Conservation (phyloP, 1,284 basidiomycete species). For the Puccinia hordei region DNA sequence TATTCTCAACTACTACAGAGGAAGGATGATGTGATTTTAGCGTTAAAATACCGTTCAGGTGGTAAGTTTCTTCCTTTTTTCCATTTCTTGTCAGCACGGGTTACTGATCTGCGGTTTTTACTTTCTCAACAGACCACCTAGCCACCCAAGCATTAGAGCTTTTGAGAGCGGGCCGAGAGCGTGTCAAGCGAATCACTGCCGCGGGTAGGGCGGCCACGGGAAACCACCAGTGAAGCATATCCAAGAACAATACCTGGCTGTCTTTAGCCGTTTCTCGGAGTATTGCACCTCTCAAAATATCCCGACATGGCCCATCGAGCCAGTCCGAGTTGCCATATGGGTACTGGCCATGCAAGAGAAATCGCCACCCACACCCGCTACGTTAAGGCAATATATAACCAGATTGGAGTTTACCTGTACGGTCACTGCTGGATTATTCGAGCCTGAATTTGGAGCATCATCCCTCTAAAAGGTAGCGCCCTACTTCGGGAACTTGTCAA, state of each 20-base stretch:
- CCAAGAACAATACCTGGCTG: slow-evolving; percentile 47
- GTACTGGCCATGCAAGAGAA: slow-evolving; percentile 50
- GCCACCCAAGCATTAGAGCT: slow-evolving; percentile 43
- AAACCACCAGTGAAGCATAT: slow-evolving; percentile 49
- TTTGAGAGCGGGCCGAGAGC: slow-evolving; percentile 40
- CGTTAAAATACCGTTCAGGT: slow-evolving; percentile 40
- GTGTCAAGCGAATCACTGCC: slow-evolving; percentile 45
- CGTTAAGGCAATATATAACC: slow-evolving; percentile 45
- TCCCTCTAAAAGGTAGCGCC: slow-evolving; percentile 39
- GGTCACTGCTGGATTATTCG: slow-evolving; percentile 40
- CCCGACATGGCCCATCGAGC: slow-evolving; percentile 48
- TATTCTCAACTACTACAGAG: slow-evolving; percentile 38
- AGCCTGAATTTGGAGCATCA: slow-evolving; percentile 41
- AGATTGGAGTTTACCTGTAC: slow-evolving; percentile 47
- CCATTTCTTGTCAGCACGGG: neutral
- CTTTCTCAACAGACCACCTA: slow-evolving; percentile 26
- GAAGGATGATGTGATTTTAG: slow-evolving; percentile 38
- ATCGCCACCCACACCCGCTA: slow-evolving; percentile 44
- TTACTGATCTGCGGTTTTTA: neutral
- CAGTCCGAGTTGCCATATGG: slow-evolving; percentile 48
- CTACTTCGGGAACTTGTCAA: slow-evolving; percentile 40
- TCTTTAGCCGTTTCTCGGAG: slow-evolving; percentile 43
- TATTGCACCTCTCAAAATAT: slow-evolving; percentile 41
- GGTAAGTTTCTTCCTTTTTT: slow-evolving; percentile 14
- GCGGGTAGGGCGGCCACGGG: slow-evolving; percentile 44